These are phyloP conservation scores for Ampelomyces quisqualis DNA, from an alignment of 2,329 filamentous ascomycete genomes.

Conservation along the genomic window DNA sequence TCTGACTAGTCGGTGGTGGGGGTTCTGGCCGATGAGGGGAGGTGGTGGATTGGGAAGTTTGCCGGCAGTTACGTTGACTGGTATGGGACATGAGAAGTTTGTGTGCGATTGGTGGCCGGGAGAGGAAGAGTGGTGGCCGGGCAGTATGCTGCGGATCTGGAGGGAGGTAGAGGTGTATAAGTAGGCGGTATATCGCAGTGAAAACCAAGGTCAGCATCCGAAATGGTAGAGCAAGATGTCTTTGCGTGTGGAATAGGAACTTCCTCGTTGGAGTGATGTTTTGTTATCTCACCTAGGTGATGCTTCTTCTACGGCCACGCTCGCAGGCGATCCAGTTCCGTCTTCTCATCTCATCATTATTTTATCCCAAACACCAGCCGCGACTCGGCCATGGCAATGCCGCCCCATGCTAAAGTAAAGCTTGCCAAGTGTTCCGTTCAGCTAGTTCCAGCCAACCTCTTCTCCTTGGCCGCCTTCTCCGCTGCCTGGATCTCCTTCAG, in stretches of 20 bases:
- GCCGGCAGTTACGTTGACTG: constrained; percentile 15
- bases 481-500: constrained; percentile 63
- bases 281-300: too few relatives aligned
- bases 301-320: not conserved
- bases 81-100: constrained; percentile 17
- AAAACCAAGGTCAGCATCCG: too few relatives aligned
- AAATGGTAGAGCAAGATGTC: not conserved
- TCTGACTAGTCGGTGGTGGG: constrained; percentile 24
- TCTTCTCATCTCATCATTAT: constrained; percentile 1
- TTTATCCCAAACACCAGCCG: constrained; percentile 21
- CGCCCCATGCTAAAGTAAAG: not conserved
- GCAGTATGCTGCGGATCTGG: constrained; percentile 1
- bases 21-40: constrained; percentile 24
- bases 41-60: constrained; percentile 25
- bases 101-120: not conserved
- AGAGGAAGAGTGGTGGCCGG: constrained; percentile 5
- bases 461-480: constrained; percentile 75
- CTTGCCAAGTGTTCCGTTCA: constrained; percentile 1
- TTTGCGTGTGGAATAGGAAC: not conserved
- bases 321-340: not conserved
- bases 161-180: not conserved
- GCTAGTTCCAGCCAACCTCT: constrained; percentile 54
- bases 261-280: not conserved
- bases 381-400: constrained; percentile 2
- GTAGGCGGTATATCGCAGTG: not conserved